Evolutionary conservation across 2,329 filamentous ascomycete genomes (phyloP).

Genomic region (Alternaria arborescens): DNA sequence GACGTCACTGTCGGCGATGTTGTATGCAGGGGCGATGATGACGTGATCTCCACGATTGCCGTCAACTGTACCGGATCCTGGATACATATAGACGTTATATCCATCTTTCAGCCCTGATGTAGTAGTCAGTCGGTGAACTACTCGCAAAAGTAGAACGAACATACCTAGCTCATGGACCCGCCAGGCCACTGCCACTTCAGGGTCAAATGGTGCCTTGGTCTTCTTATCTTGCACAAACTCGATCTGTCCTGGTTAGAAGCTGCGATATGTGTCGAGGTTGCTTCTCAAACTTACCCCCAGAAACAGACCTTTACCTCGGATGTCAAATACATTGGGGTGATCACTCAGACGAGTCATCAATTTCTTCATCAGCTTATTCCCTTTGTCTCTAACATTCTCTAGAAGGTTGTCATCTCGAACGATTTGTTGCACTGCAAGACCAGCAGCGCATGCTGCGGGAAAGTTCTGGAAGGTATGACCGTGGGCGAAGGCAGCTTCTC

Average conservation of each 20-base stretch:
- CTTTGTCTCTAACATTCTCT: constrained; percentile 65
- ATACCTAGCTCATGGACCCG: constrained; percentile 62
- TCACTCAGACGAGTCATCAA: constrained; percentile 56
- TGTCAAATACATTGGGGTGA: constrained; percentile 65
- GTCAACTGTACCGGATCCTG: constrained; percentile 69
- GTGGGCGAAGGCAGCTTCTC: constrained; percentile 62
- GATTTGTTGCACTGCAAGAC: constrained; percentile 69
- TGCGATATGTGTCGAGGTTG: not conserved
- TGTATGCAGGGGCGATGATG: constrained; percentile 74
- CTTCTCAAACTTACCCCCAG: constrained; percentile 59
- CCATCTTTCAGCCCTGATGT: constrained; percentile 50
- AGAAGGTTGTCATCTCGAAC: constrained; percentile 67
- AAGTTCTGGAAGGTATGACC: constrained; percentile 72
- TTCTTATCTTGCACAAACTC: constrained; percentile 66
- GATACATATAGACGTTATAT: constrained; percentile 69
- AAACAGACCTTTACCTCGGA: constrained; percentile 68
- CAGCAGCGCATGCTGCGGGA: constrained; percentile 67
- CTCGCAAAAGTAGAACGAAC: not conserved
- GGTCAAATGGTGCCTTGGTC: constrained; percentile 63
- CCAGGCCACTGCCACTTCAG: constrained; percentile 56
- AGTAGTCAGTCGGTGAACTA: constrained; percentile 7
- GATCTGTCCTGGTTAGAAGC: constrained; percentile 52
- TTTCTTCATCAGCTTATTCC: constrained; percentile 56
- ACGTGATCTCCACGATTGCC: constrained; percentile 71
- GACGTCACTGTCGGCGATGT: constrained; percentile 65